Evolutionary conservation across 2,329 filamentous ascomycete species (phyloP).

Genomic region (Penicillium sp.): DNA sequence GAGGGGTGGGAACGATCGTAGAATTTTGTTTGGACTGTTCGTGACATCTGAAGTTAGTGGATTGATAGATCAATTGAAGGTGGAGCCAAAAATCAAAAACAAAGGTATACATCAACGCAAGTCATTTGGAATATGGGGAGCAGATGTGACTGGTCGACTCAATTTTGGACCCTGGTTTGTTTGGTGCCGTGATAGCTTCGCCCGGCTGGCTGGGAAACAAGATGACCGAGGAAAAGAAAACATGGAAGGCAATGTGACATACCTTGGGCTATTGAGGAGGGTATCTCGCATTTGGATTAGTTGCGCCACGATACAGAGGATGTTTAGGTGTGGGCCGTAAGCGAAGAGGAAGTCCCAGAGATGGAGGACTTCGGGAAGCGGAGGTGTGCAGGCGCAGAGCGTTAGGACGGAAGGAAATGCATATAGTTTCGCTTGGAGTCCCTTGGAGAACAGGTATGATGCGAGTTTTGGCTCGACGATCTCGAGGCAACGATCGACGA

Average conservation of each 20-base stretch:
- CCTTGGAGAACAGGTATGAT: slow-evolving; percentile 80
- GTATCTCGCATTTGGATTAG: slow-evolving; percentile 85
- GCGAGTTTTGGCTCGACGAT: slow-evolving; percentile 91
- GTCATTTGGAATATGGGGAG: slow-evolving; percentile 1
- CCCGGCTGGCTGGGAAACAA: slow-evolving; percentile 8
- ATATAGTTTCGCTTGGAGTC: slow-evolving; percentile 90
- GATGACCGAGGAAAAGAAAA: slow-evolving; percentile 4
- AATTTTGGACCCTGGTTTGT: slow-evolving; percentile 1
- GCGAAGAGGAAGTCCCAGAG: slow-evolving; percentile 98
- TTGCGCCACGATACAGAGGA: slow-evolving; percentile 95
- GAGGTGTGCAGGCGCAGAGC: slow-evolving; percentile 92
- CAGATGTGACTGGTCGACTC: slow-evolving; percentile 14
- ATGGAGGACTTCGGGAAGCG: slow-evolving; percentile 86
- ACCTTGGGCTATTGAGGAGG: slow-evolving; percentile 84
- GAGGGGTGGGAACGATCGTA: slow-evolving; percentile 84
- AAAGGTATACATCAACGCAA: not conserved
- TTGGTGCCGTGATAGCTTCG: not conserved
- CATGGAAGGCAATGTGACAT: slow-evolving; percentile 27
- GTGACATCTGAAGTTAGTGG: slow-evolving; percentile 19
- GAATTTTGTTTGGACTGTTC: slow-evolving; percentile 82
- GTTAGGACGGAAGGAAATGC: slow-evolving; percentile 95
- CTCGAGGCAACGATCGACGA: slow-evolving; percentile 90
- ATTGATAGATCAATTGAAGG: not conserved
- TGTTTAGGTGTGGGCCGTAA: slow-evolving; percentile 92
- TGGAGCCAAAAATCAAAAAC: not conserved